Conservation (phyloP, 2,329 filamentous ascomycete genomes). For the Hymenoscyphus albidus region DNA sequence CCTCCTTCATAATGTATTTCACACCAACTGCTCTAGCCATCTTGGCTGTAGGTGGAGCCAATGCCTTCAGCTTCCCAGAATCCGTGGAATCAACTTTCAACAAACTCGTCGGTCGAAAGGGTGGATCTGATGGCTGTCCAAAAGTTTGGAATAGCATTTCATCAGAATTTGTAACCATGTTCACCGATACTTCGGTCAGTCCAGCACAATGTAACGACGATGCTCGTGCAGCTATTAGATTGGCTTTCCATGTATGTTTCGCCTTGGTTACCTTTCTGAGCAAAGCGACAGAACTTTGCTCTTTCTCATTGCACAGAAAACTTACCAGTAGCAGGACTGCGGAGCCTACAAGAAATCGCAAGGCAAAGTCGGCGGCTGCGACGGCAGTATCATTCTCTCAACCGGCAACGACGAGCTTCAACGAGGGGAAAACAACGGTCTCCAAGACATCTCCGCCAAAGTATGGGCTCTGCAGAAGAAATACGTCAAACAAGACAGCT, state of each 20-base stretch:
- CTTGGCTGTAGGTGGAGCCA: conserved; percentile 1
- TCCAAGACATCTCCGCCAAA: conserved; percentile 19
- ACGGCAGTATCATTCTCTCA: conserved; percentile 21
- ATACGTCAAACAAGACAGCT: conserved; percentile 2
- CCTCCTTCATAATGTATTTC: conserved; percentile 7
- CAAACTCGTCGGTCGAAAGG: background rate
- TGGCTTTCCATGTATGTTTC: conserved; percentile 10
- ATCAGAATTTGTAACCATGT: conserved; percentile 10
- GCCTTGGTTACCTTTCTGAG: background rate
- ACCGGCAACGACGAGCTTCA: conserved; percentile 7
- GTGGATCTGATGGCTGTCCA: conserved; percentile 3
- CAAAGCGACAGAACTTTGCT: background rate
- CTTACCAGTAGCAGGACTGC: conserved; percentile 21
- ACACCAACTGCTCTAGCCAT: background rate
- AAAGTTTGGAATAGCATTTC: conserved; percentile 3
- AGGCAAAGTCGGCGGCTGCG: conserved; percentile 20
- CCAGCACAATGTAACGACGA: conserved; percentile 20
- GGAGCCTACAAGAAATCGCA: conserved; percentile 18
- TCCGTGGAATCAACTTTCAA: background rate
- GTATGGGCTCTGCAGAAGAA: conserved; percentile 14
- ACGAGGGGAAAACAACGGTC: conserved; percentile 19
- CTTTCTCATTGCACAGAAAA: background rate
- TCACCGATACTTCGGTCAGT: conserved; percentile 10
- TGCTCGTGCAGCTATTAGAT: conserved; percentile 22
- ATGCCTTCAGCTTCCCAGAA: conserved; percentile 7